Conservation (phyloP, 768 basidiomycete genomes). For the Tylopilus sp. region DNA sequence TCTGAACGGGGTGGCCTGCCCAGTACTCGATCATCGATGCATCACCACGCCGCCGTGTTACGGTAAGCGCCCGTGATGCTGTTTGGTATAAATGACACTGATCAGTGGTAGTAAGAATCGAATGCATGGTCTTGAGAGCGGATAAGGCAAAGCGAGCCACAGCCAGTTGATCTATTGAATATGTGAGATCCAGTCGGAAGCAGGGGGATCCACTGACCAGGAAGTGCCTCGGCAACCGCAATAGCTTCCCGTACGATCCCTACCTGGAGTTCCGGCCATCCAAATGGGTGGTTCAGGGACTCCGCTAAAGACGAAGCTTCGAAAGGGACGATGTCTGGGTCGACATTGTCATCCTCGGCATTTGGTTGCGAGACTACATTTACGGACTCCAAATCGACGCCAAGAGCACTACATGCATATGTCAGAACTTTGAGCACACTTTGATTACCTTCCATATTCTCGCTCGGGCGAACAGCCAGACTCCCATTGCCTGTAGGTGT, state of each 20-base stretch:
- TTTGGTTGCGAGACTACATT: constrained; percentile 38
- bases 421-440: constrained; percentile 75
- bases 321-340: constrained; percentile 4
- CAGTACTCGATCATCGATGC: constrained; percentile 75
- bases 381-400: constrained; percentile 76
- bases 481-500: constrained; percentile 38
- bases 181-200: constrained; percentile 1
- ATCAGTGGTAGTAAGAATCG: constrained; percentile 67
- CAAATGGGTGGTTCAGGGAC: constrained; percentile 53
- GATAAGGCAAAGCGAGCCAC: constrained; percentile 91
- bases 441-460: constrained; percentile 75
- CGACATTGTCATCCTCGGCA: constrained; percentile 17
- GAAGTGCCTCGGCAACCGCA: constrained; percentile 85
- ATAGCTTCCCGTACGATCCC: constrained; percentile 92
- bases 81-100: constrained; percentile 78
- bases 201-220: constrained; percentile 51
- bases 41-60: constrained; percentile 76
- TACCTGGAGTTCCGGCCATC: constrained; percentile 94
- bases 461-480: constrained; percentile 69
- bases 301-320: constrained; percentile 42
- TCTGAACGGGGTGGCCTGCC: constrained; percentile 77
- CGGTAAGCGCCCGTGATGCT: constrained; percentile 66
- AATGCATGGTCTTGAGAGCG: constrained; percentile 69
- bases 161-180: constrained; percentile 65
- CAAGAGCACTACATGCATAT: constrained; percentile 74